phyloP scores from a whole-genome alignment of 768 basidiomycete genomes.

The Suillus subluteus region DNA sequence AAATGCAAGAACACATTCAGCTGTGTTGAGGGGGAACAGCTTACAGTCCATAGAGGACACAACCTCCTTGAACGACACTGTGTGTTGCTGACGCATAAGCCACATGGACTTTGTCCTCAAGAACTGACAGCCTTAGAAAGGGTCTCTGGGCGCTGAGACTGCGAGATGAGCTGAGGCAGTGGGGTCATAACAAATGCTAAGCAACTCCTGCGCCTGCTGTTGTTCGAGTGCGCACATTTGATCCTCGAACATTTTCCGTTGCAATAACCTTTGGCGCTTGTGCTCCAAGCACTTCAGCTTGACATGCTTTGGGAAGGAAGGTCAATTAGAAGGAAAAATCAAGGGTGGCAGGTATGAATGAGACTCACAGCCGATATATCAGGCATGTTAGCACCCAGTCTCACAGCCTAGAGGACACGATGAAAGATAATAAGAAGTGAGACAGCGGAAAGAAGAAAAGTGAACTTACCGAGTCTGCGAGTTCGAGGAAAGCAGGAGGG shows the following conservation, averaged over 20 bases:
- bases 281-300: constrained; percentile 86
- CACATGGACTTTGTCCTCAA: constrained; percentile 4
- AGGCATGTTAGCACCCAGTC: too few species aligned
- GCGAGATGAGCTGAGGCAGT: constrained; percentile 67
- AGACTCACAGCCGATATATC: too few species aligned
- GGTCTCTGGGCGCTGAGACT: constrained; percentile 72
- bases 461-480: too few species aligned
- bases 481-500: too few species aligned
- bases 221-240: constrained; percentile 94
- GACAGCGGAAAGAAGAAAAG: too few species aligned
- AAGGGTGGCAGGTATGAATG: too few species aligned
- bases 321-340: constrained; percentile 17
- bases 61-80: constrained; percentile 60
- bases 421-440: too few species aligned
- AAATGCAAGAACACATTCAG: too few species aligned
- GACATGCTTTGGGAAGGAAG: constrained; percentile 58
- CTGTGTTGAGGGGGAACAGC: constrained; percentile 50
- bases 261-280: constrained; percentile 84
- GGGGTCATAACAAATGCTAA: constrained; percentile 70
- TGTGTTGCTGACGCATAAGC: constrained; percentile 24
- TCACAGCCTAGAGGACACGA: too few species aligned
- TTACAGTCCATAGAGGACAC: constrained; percentile 59
- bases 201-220: constrained; percentile 85
- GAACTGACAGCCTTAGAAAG: too few species aligned
- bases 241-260: constrained; percentile 92